A percentile compares a stretch with the other conserved stretches of the same genome.
These are phyloP conservation scores for Flaveria brownii DNA, from an alignment of 129 eudicot genomes.

Conservation along the genomic window DNA sequence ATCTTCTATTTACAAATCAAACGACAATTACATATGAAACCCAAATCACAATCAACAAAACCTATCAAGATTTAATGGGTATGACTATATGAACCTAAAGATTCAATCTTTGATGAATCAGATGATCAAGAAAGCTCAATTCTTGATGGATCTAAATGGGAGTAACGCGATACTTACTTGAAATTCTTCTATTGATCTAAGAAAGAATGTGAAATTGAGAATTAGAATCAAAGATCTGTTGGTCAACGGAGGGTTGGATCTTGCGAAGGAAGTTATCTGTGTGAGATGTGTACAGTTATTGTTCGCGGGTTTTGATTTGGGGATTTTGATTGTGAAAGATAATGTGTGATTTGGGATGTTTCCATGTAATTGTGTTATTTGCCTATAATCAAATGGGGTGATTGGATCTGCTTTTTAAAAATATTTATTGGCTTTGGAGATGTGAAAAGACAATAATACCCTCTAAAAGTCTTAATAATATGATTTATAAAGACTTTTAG, in stretches of 20 bases:
- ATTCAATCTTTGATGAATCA: constrained; percentile 1
- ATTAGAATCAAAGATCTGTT: not conserved
- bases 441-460: no score
- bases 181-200: constrained; percentile 10
- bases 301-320: constrained; percentile 29
- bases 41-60: no score
- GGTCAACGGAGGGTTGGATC: constrained; percentile 29
- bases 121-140: not conserved
- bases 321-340: no score
- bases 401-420: no score
- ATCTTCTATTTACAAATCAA: constrained; percentile 32
- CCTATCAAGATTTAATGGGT: no score
- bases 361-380: not conserved
- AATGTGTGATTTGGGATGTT: constrained; percentile 7
- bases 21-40: no score
- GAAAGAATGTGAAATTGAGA: not conserved
- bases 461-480: no score
- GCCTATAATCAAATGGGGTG: not conserved
- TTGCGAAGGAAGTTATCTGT: constrained; percentile 10
- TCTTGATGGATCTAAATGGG: not conserved
- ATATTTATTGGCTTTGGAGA: no score
- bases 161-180: constrained; percentile 29
- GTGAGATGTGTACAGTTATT: constrained; percentile 4
- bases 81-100: not conserved
- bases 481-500: no score